Base-by-base conservation (phyloP, 2,329 filamentous ascomycete genomes). In the Pseudonectria buxi region DNA sequence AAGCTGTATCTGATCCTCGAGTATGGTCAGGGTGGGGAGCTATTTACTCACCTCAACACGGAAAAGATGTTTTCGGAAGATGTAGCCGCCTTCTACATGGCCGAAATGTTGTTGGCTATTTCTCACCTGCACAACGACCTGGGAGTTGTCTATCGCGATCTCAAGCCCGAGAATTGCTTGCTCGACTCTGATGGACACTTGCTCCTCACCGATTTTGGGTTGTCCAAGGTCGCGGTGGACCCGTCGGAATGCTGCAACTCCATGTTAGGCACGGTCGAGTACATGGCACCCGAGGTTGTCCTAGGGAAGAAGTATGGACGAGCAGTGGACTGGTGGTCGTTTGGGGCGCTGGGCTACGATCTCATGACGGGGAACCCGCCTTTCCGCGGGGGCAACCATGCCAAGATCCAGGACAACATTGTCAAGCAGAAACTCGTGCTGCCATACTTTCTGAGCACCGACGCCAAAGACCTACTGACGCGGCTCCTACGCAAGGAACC, bases 231-330 rank as follows among this genome's bases (percentile, higher is more conserved):
- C 24, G 82, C 89, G 1, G 74, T 92, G 12, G 81, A 88, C 39
- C 53, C 55, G 14, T 51, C 55, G 4, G 79, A 79, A 28, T 68
- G 60, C 36, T 95, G 90, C 71, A 86, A 88, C 63, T 95, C 87
- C 28, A 83, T 95, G 47, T 78, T 95, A 9, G 92, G 92, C 33
- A 98, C 92, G 0, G 83, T 95, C 39, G 92, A 96, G 59, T 98
- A 98, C 72, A 98, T 98, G 92, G 94, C 92, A 0, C 92, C 92
- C 1, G 92, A 98, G 64, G 85, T 98, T 33, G 79, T 98, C 41
- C 76, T 81, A 43, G 89, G 88, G 42, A 81, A 85, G 46, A 81
- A 86, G 47, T 98, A 98, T 59, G 89, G 90, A 54, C 90, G 89
- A 61, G 82, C 88, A 2, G 94, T 95, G 13, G 92, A 98, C 65